phyloP scores from a whole-genome alignment of 306 rosid species.

The Hippophae gyantsensis region DNA sequence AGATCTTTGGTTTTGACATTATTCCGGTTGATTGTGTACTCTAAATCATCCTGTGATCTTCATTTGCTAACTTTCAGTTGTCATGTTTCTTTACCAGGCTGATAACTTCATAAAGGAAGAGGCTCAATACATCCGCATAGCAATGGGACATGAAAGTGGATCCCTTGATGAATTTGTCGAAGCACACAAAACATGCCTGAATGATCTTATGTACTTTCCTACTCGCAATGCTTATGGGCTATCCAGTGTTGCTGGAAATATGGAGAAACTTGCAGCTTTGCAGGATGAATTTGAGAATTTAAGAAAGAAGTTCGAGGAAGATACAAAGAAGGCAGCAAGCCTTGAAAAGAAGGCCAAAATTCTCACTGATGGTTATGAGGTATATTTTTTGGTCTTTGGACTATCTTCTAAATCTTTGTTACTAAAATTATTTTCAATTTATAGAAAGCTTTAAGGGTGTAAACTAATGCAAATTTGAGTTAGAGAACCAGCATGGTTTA shows the following conservation, averaged over 20 bases:
- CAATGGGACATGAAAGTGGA: conserved; percentile 85
- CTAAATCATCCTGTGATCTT: not conserved
- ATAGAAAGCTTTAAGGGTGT: not conserved
- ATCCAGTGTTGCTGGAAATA: conserved; percentile 81
- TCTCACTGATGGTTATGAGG: conserved; percentile 91
- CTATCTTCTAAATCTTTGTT: not conserved
- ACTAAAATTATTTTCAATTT: too few relatives aligned
- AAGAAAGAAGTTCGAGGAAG: conserved; percentile 66
- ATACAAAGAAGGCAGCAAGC: conserved; percentile 55
- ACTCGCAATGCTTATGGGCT: conserved; percentile 73
- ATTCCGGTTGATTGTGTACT: not conserved
- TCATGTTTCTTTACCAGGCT: conserved; percentile 43
- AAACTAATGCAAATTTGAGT: too few relatives aligned
- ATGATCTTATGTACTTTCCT: conserved; percentile 77
- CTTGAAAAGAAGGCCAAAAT: conserved; percentile 71
- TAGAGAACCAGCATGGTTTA: too few relatives aligned
- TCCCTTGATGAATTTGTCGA: conserved; percentile 78
- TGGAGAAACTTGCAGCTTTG: conserved; percentile 79
- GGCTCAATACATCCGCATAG: conserved; percentile 53
- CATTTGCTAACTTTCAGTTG: conserved; percentile 15
- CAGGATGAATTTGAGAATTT: conserved; percentile 73
- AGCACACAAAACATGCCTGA: conserved; percentile 70
- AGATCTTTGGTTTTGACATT: not conserved
- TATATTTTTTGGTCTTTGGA: conserved; percentile 21
- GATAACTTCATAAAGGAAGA: conserved; percentile 63